Evolutionary conservation across 2,329 filamentous ascomycete genomes (phyloP).

Genomic region (Xylariales sp.): DNA sequence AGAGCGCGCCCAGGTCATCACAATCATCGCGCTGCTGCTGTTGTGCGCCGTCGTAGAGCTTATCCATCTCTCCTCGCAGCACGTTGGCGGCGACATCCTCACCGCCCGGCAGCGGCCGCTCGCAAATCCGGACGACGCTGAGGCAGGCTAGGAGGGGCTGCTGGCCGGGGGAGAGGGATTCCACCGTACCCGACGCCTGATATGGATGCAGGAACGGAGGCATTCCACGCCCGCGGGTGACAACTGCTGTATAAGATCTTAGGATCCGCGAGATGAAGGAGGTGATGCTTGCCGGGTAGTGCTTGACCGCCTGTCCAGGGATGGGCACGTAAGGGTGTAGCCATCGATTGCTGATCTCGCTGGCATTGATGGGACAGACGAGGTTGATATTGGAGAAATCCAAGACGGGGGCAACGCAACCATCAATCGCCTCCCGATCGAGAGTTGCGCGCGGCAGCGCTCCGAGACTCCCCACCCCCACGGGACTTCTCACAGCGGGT

Average conservation of each 20-base stretch:
- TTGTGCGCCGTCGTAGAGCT: conserved; percentile 28
- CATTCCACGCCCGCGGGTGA: conserved; percentile 28
- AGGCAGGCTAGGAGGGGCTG: conserved; percentile 35
- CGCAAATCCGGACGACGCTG: conserved; percentile 34
- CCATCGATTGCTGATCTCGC: conserved; percentile 45
- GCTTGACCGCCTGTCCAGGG: conserved; percentile 36
- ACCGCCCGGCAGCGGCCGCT: conserved; percentile 27
- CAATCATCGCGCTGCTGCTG: conserved; percentile 15
- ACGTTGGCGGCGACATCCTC: conserved; percentile 25
- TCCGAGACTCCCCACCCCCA: not conserved
- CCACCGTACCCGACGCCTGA: conserved; percentile 30
- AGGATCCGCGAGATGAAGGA: conserved; percentile 36
- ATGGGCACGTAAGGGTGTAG: conserved; percentile 40
- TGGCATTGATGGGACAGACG: conserved; percentile 39
- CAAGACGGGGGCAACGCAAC: too few species aligned
- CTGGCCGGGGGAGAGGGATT: conserved; percentile 11
- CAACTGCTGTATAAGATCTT: conserved; percentile 36
- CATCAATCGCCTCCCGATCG: not conserved
- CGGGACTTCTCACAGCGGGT: not conserved
- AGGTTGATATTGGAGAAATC: conserved; percentile 32
- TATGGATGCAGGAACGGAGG: conserved; percentile 41
- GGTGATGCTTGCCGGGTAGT: conserved; percentile 31
- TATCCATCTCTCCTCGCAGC: conserved; percentile 38
- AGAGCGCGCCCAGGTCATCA: conserved; percentile 30
- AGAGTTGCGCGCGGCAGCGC: not conserved